These are phyloP conservation scores for Vitis hybrid DNA, from an alignment of 177 flowering plant species.

Conservation along the genomic window DNA sequence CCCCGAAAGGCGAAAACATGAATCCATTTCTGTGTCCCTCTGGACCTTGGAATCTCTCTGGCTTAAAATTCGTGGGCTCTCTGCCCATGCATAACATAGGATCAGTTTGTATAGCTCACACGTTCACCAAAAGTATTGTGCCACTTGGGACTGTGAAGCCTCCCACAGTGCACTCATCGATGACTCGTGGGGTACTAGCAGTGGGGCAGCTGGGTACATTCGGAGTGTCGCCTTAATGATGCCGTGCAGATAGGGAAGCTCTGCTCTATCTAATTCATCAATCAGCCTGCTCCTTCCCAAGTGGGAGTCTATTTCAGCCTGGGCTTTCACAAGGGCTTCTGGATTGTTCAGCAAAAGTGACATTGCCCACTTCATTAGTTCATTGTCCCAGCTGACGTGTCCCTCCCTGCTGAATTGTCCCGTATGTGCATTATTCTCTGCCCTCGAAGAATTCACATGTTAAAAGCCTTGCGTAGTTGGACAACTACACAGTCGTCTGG, in stretches of 20 bases:
- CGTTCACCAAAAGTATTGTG: constrained; percentile 40
- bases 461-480: no score
- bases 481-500: no score
- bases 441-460: no score
- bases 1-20: constrained; percentile 43
- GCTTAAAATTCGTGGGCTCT: constrained; percentile 33
- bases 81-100: constrained; percentile 32
- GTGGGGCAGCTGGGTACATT: constrained; percentile 35
- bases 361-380: constrained; percentile 56
- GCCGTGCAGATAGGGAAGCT: constrained; percentile 37
- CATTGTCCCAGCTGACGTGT: constrained; percentile 35
- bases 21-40: constrained; percentile 23
- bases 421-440: no score
- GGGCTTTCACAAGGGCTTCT: constrained; percentile 29
- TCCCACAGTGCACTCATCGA: constrained; percentile 25
- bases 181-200: constrained; percentile 38
- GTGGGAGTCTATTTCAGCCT: constrained; percentile 32
- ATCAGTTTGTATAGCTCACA: constrained; percentile 45
- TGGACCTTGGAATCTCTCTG: constrained; percentile 37
- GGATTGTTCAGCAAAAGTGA: constrained; percentile 45
- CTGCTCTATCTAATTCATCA: constrained; percentile 33
- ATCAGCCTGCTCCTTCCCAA: constrained; percentile 37
- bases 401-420: constrained; percentile 30
- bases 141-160: constrained; percentile 37
- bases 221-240: constrained; percentile 39